A percentile compares a stretch with the other conserved stretches of the same genome.
Evolutionary conservation across 129 eudicot genomes (phyloP).

Genomic region (Centaurea solstitialis): DNA sequence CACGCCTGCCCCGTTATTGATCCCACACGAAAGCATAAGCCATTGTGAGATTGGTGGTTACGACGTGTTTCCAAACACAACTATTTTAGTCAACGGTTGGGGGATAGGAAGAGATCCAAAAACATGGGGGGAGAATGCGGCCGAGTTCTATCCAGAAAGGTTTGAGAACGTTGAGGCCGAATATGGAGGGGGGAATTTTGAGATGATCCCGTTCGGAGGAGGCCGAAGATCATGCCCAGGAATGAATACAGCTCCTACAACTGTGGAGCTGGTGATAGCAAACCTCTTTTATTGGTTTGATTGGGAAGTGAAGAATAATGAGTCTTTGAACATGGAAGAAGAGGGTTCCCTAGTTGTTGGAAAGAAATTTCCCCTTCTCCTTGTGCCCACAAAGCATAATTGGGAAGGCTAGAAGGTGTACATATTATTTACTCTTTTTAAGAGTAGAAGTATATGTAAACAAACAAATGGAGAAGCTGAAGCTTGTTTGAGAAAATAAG

Average conservation of each 20-base stretch:
- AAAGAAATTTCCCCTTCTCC: not conserved
- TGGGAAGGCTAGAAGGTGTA: not conserved
- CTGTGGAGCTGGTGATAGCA: not conserved
- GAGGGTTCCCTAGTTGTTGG: not conserved
- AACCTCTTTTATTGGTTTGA: not conserved
- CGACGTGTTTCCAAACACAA: too few species aligned
- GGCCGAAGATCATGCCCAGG: slow-evolving; percentile 49
- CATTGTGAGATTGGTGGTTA: too few species aligned
- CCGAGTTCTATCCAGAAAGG: slow-evolving; percentile 69
- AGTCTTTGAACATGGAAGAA: not conserved
- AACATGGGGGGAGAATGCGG: too few species aligned
- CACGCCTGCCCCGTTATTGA: too few species aligned
- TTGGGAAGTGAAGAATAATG: not conserved
- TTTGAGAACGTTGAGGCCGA: slow-evolving; percentile 48
- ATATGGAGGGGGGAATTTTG: slow-evolving; percentile 42
- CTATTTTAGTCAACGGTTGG: too few species aligned
- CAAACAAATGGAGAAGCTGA: too few species aligned
- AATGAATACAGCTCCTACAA: not conserved
- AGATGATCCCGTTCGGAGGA: slow-evolving; percentile 54
- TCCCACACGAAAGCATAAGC: too few species aligned
- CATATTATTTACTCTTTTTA: too few species aligned
- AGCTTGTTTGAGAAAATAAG: too few species aligned
- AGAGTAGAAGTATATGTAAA: too few species aligned
- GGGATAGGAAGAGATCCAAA: too few species aligned
- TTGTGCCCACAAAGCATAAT: not conserved